Base-by-base conservation (phyloP, 306 rosid genomes). In the Rubus parviflorus region DNA sequence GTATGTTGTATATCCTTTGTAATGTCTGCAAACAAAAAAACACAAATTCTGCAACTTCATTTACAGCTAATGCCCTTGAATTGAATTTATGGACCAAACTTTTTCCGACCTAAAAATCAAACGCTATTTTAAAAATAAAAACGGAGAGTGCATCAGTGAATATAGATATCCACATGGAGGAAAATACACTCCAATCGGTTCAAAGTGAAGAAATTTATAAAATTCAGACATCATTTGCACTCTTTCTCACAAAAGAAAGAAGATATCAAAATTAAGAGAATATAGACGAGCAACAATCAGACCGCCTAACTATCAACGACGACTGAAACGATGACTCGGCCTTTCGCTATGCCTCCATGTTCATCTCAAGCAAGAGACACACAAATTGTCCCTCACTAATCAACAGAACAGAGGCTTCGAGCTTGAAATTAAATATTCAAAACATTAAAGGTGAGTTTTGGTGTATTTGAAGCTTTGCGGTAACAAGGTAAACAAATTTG, bases 281-380 rank as follows among this genome's bases (percentile, higher is more conserved):
- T 92, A 87, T 90, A 73, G 92, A 86, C 89, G 90, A 89, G 94
- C 74, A 90, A 90, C 91, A 90, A 92, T 90, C 92, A 84, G 76
- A 80, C 62, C 96, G 90, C 89, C 96, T 88, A 90, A 25, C 38
- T 20, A 23, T 46, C 68, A 51, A 82, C 78, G 96, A 81, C 89
- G 92, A 87, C 86, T 85, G 96, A 92, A 92, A 92, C 91, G 97
- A 92, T 92, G 88, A 83, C 97, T 90, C 90, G 91, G 86, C 93
- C 80, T 48, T 48, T 87, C 70, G 79, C 16, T 90, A 41, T 92
- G 63, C 92, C 96, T 90, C 90, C 53, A 53, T 41, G 80, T 78
- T 82, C 82, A 73, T 41, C 75, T 38, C 22, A 58, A 84, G 47
- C 58, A 77, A 72, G 85, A 82, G 86, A 83, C 87, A 85, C 72